Base-by-base conservation (phyloP, 2,329 filamentous ascomycete species). In the Pleomassaria siparia region DNA sequence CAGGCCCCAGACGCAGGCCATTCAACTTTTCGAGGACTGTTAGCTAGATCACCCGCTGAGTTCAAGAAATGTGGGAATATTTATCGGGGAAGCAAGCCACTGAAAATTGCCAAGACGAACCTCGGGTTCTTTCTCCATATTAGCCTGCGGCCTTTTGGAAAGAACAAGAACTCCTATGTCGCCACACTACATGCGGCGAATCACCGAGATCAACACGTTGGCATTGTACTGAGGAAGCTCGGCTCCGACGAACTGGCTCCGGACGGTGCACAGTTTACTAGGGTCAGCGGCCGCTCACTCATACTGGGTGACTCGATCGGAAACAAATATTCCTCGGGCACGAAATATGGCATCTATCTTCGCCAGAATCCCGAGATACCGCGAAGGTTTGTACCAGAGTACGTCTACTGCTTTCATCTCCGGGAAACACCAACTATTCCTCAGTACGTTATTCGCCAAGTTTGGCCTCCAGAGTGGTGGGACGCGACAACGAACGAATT, bases 41-140 rank as follows among this genome's bases (percentile, higher is more conserved):
- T 49, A 8, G 47, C 47, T 13, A 35, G 25, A n/a, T 49, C 47
- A 6, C 47, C 47, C 3, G 15, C 15, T 12, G 42, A 49, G 15
- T 49, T 49, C 24, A 16, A 21, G 18, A 22, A 36, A 9, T 21
- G 41, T 24, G 41, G 29, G 12, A 15, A 20, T 6, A 21, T 46
- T 20, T 40, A 22, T n/a, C 35, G 24, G n/a, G 37, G 28, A 9
- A 40, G 24, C 28, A 12, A 12, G 2, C 36, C 36, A 6, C 11
- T 20, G 24, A n/a, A 4, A 9, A 41, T 41, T 10, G 30, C 43
- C 5, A 30, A 18, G 18, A 40, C 35, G 4, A 46, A 42, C 26
- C n/a, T 46, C 2, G 26, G 44, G 8, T 4, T 41, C 3, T 20
- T 41, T 15, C 8, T 43, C 12, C 13, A 32, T 7, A 6, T 40